phyloP scores from a whole-genome alignment of 2,329 filamentous ascomycete genomes.

The Rhexocercosporidium sp. region DNA sequence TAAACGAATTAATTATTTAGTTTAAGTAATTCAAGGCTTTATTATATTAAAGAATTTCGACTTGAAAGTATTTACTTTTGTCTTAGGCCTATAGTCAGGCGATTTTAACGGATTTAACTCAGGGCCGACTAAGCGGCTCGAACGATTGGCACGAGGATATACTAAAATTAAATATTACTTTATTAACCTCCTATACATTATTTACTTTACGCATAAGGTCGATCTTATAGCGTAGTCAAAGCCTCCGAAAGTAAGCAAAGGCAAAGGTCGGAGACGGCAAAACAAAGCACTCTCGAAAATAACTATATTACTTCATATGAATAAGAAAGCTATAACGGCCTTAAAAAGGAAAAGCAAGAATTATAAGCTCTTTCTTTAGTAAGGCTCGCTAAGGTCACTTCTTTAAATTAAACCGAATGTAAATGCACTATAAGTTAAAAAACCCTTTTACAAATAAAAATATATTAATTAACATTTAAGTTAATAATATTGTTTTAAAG shows the following conservation, averaged over 20 bases:
- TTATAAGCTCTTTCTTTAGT: slow-evolving; percentile 5
- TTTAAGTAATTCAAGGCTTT: not conserved
- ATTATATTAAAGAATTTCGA: not conserved
- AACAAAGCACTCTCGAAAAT: slow-evolving; percentile 9
- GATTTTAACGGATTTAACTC: not conserved
- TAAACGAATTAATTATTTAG: too few species aligned
- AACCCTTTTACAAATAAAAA: slow-evolving; percentile 2
- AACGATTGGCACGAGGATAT: not conserved
- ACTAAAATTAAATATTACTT: not conserved
- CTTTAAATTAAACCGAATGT: slow-evolving; percentile 6
- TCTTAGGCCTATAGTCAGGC: not conserved
- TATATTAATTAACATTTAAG: slow-evolving; percentile 15
- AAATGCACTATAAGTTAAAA: slow-evolving; percentile 15
- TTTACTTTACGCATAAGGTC: slow-evolving; percentile 17
- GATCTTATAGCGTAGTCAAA: slow-evolving; percentile 1
- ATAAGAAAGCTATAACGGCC: slow-evolving; percentile 13
- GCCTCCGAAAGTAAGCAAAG: not conserved
- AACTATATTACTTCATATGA: slow-evolving; percentile 1
- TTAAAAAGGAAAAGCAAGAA: slow-evolving; percentile 12
- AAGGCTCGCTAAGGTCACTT: slow-evolving; percentile 10
- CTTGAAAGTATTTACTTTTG: not conserved
- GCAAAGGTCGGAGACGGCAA: slow-evolving; percentile 7
- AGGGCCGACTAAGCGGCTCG: not conserved
- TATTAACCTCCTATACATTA: slow-evolving; percentile 7
- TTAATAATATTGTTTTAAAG: slow-evolving; percentile 6